phyloP scores from a whole-genome alignment of 208 protist species.

The Wallacemonas rigidus region DNA sequence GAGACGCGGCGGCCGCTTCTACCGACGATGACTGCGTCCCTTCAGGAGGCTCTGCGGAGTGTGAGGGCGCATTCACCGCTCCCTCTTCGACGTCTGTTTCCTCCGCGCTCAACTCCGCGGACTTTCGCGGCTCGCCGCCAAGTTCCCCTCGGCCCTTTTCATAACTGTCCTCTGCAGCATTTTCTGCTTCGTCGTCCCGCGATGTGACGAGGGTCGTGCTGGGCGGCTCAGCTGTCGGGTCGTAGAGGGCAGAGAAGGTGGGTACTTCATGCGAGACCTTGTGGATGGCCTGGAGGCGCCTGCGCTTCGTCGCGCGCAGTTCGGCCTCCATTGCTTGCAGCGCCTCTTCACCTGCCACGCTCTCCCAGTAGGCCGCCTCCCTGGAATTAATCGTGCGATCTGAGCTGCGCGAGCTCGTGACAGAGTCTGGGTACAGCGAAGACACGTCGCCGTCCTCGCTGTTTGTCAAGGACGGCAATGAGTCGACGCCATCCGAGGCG shows the following conservation, averaged over 20 bases:
- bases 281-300: constrained; percentile 35
- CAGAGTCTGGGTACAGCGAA: constrained; percentile 20
- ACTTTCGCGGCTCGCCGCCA: no score
- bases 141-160: no score
- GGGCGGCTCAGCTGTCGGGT: constrained; percentile 19
- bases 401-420: neutral
- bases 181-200: no score
- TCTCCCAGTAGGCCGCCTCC: constrained; percentile 15
- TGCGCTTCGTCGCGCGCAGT: constrained; percentile 32
- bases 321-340: constrained; percentile 49
- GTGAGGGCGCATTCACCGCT: no score
- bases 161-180: no score
- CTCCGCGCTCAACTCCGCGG: no score
- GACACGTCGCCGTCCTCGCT: constrained; percentile 23
- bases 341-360: constrained; percentile 33
- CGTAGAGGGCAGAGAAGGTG: constrained; percentile 53
- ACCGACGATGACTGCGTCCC: no score
- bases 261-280: constrained; percentile 17
- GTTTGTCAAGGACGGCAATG: constrained; percentile 13
- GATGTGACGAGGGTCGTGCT: no score
- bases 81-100: no score
- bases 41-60: no score
- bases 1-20: no score
- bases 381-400: constrained; percentile 10
- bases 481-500: constrained; percentile 21